Evolutionary conservation across 768 basidiomycete genomes (phyloP), one percentile per base, ranked within the genome.

Genomic region (Hortiboletus flavorubellus): DNA sequence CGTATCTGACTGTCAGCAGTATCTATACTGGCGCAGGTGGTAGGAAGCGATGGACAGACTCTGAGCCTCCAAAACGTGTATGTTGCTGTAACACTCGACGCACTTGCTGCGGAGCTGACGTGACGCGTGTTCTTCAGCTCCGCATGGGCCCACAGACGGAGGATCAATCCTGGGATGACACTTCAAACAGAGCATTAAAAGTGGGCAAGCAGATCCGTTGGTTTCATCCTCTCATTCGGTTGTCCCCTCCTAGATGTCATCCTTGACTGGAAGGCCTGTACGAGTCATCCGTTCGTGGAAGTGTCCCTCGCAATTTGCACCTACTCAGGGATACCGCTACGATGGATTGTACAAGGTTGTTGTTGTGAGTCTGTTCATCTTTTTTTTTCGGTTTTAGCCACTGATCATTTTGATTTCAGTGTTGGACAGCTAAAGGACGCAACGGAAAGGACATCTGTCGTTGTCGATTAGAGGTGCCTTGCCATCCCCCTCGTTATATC

Each of bases 11-110:
- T 31, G 18, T 49, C 30, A 33, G 21, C 33, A 69, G 68, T 12
- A 58, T 72, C 16, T 70, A 70, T 41, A 70, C 68, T 12, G 68
- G 68, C 7, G 5, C 46, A 48, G 68, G 68, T 6, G 68, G 68
- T 21, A 57, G 64, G 56, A 9, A 59, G 35, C 23, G 1, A 12
- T 61, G 44, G 51, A 12, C 37, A 6, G 29, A 65, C 4, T 4
- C 8, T 7, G 0, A 2, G 8, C 69, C 68, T 10, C 59, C 41
- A 0, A 69, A 53, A 49, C 68, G 58, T 35, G 68, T 69, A 55
- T 11, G 69, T 54, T n/a, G 30, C 41, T 5, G 16, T 34, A 4
- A 23, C 8, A 12, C 14, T 46, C 7, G 15, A 46, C 15, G 10
- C 8, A 42, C 18, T 30, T 26, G 5, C 18, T 21, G 21, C 23